Conservation (phyloP, 2,329 filamentous ascomycete species). For the Gnomoniopsis sp. region DNA sequence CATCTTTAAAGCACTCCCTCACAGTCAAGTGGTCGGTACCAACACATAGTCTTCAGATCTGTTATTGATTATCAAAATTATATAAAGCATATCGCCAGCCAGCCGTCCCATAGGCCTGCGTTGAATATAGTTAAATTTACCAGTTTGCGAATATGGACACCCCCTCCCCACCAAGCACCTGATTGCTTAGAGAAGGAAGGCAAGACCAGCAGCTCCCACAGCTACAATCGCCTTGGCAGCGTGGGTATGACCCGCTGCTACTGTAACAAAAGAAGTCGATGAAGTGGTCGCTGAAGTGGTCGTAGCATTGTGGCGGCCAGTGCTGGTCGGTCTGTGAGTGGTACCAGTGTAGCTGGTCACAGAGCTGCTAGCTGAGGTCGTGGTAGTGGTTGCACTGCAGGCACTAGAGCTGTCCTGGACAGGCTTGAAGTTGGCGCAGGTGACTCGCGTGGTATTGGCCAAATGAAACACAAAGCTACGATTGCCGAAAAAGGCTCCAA, state of each 20-base stretch:
- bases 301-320: background rate
- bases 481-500: slow-evolving; percentile 61
- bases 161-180: background rate
- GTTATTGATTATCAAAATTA: too few species aligned
- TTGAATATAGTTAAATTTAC: too few species aligned
- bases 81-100: too few species aligned
- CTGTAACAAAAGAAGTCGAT: background rate
- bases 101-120: too few species aligned
- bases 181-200: slow-evolving; percentile 4
- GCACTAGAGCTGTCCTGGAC: slow-evolving; percentile 21
- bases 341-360: background rate
- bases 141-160: too few species aligned
- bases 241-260: slow-evolving; percentile 6
- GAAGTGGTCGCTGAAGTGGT: background rate
- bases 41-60: too few species aligned
- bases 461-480: slow-evolving; percentile 63
- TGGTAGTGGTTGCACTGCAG: slow-evolving; percentile 1
- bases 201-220: slow-evolving; percentile 7
- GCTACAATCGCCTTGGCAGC: slow-evolving; percentile 5
- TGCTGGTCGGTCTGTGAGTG: background rate
- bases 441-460: slow-evolving; percentile 60
- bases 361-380: slow-evolving; percentile 9
- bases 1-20: too few species aligned
- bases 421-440: slow-evolving; percentile 59
- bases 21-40: too few species aligned